Percentiles rank a stretch among this genome's conserved stretches.
phyloP scores from a whole-genome alignment of 306 rosid genomes.

The Prunus fruticosa region DNA sequence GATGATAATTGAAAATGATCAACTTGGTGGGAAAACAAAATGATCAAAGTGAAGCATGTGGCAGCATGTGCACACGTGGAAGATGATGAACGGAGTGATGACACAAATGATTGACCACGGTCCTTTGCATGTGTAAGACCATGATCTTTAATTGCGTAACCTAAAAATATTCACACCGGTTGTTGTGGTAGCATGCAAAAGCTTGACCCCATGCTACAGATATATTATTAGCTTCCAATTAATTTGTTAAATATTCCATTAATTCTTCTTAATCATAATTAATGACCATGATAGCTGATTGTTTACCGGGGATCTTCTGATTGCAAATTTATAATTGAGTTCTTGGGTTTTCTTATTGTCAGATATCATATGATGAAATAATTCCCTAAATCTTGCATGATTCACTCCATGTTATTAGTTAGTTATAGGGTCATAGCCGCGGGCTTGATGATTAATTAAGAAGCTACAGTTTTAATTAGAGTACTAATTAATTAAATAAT shows the following conservation, averaged over 20 bases:
- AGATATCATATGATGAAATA: neutral
- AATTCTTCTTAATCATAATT: neutral
- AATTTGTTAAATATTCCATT: neutral
- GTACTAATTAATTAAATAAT: neutral
- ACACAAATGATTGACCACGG: conserved; percentile 7
- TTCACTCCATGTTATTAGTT: conserved; percentile 19
- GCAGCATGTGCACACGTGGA: conserved; percentile 70
- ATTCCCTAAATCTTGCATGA: neutral
- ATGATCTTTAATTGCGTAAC: neutral
- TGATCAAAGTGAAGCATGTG: conserved; percentile 51
- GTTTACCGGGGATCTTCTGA: neutral
- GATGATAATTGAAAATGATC: conserved; percentile 6
- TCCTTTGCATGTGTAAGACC: conserved; percentile 9
- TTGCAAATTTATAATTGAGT: neutral
- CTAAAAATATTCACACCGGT: neutral
- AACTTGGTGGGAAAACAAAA: conserved; percentile 3
- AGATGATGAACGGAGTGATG: conserved; percentile 16
- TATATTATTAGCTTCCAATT: neutral
- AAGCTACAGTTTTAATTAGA: neutral
- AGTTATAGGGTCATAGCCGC: neutral
- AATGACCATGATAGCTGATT: conserved; percentile 2
- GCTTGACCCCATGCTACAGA: neutral
- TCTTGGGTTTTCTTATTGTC: neutral
- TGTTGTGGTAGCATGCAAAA: neutral
- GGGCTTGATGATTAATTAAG: neutral